Evolutionary conservation across 2,329 filamentous ascomycete species (phyloP).

Genomic region (Fusarium veterinarium): DNA sequence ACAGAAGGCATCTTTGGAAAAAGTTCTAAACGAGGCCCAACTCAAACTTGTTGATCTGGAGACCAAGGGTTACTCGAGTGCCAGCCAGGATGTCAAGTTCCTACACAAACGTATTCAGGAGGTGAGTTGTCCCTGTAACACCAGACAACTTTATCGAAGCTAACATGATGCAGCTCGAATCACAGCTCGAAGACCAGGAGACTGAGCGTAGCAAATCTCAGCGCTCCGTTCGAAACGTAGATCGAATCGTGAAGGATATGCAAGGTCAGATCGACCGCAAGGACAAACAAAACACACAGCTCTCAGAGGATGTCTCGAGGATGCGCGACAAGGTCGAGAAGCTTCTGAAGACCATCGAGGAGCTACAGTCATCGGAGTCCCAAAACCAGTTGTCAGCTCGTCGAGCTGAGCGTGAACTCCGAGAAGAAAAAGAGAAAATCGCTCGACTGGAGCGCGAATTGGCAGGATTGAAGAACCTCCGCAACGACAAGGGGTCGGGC

Average conservation of each 20-base stretch:
- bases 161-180: constrained; percentile 75
- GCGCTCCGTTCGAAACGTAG: constrained; percentile 89
- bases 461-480: constrained; percentile 83
- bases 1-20: constrained; percentile 90
- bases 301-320: constrained; percentile 85
- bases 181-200: constrained; percentile 86
- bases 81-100: constrained; percentile 95
- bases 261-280: constrained; percentile 92
- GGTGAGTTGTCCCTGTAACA: constrained; percentile 64
- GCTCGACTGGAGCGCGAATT: constrained; percentile 88
- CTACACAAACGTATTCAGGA: constrained; percentile 94
- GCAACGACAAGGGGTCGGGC: constrained; percentile 68
- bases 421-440: constrained; percentile 86
- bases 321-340: constrained; percentile 92
- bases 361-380: constrained; percentile 89
- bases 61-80: constrained; percentile 95
- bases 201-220: constrained; percentile 82
- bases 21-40: constrained; percentile 89
- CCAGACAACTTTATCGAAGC: constrained; percentile 11
- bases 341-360: constrained; percentile 90
- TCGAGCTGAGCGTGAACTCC: constrained; percentile 87
- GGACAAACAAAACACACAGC: constrained; percentile 84
- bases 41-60: constrained; percentile 91
- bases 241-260: constrained; percentile 92
- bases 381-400: constrained; percentile 83